Base-by-base conservation (phyloP, 2,329 filamentous ascomycete species). In the Xylariaceae sp. region DNA sequence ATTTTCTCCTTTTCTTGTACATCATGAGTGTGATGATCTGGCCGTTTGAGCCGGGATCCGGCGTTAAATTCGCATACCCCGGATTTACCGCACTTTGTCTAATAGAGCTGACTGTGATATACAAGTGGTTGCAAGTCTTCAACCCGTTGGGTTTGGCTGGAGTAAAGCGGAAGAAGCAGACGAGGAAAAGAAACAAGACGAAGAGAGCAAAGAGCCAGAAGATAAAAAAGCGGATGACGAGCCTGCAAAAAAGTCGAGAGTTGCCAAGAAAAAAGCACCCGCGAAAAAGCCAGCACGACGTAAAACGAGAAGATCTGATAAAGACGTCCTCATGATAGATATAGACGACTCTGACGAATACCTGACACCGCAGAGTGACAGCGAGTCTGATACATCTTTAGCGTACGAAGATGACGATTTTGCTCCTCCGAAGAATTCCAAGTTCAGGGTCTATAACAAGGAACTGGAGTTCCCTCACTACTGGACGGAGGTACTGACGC, bases 401-500 rank as follows among this genome's bases (percentile, higher is more conserved):
- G 73, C 87, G 6, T 83, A 88, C 57, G 65, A 87, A 17, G 79
- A 77, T 10, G 74, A 77, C 37, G 63, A 75, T 7, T 30, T 30
- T 30, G 73, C 74, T 2, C 74, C 77, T 4, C 74, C 72, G 54
- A 81, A 75, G 65, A 74, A 72, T 45, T 68, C 66, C 5, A 71
- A 69, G 53, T 68, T 70, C 30, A 80, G 78, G 60, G 78, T 80
- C 56, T 89, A 87, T 67, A 91, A 96, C 66, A 79, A 81, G 17
- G 92, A 96, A 65, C 79, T 97, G 34, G 84, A 87, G 2, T 94
- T 88, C 65, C 92, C 94, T 1, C 88, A 89, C 54, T 97, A 97
- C 73, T 99, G 94, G 94, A 88, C 89, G 0, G 94, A 99, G 73
- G 88, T 90, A 2, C 78, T 94, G 1, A 97, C 92, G 0, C 88